Conservation (phyloP, 208 protist species). For the Acanthamoeba comandoni region DNA sequence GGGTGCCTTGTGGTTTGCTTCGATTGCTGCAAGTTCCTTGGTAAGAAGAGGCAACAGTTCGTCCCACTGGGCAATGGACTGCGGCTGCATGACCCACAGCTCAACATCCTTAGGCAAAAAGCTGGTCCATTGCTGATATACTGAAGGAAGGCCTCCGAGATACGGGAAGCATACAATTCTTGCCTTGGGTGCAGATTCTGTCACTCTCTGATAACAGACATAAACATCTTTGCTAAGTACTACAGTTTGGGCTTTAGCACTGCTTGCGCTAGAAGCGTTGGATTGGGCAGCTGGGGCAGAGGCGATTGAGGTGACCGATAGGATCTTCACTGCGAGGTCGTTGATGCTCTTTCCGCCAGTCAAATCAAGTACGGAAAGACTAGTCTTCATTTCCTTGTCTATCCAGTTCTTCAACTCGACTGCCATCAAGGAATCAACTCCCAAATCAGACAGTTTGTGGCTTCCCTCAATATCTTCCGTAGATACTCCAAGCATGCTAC, state of each 20-base stretch:
- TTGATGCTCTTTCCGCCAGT: constrained; percentile 70
- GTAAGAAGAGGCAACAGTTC: background rate
- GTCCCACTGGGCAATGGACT: background rate
- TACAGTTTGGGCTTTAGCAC: background rate
- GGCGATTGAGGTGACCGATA: background rate
- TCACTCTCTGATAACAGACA: background rate
- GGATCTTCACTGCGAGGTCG: constrained; percentile 58
- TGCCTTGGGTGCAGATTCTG: background rate
- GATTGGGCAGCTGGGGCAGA: background rate
- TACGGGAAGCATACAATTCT: constrained; percentile 36
- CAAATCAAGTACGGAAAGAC: constrained; percentile 66
- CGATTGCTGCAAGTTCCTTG: background rate
- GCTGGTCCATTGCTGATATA: background rate
- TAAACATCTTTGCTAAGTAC: background rate
- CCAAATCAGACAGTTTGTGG: constrained; percentile 57
- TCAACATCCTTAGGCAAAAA: constrained; percentile 14
- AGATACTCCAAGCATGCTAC: constrained; percentile 53
- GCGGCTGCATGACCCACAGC: constrained; percentile 16
- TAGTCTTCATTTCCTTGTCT: constrained; percentile 66
- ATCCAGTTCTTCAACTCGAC: constrained; percentile 74
- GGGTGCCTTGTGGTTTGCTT: background rate
- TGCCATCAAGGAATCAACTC: constrained; percentile 77
- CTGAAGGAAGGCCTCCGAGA: constrained; percentile 20
- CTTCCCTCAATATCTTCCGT: constrained; percentile 58
- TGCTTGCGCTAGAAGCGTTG: no score